Conservation (phyloP, 352 stramenopile genomes). For the Pythium volutum region DNA sequence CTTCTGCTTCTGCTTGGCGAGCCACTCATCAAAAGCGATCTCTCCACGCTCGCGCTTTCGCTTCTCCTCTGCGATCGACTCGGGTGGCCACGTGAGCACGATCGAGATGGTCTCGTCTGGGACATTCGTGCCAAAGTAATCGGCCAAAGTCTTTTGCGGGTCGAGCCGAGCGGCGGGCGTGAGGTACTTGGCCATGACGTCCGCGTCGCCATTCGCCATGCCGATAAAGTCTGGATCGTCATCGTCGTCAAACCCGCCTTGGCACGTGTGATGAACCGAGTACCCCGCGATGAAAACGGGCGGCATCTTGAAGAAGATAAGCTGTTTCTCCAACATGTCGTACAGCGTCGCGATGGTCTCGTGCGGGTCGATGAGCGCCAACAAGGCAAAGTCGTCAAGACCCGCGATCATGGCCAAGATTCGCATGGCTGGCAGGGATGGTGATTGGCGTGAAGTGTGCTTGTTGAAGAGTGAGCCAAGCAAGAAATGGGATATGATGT, state of each 20-base stretch:
- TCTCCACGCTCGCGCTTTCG: too few species aligned
- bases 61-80: too few species aligned
- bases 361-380: not conserved
- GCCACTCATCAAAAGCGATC: too few species aligned
- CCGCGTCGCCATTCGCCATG: not conserved
- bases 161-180: not conserved
- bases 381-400: not conserved
- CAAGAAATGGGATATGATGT: too few species aligned
- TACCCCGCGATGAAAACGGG: not conserved
- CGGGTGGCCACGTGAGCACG: too few species aligned
- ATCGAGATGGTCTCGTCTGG: too few species aligned
- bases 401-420: not conserved
- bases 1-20: too few species aligned
- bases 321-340: not conserved
- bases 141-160: not conserved
- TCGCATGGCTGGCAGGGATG: too few species aligned
- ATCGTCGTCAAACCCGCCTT: not conserved
- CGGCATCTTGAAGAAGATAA: not conserved
- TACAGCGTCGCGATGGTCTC: not conserved
- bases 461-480: too few species aligned
- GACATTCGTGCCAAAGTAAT: not conserved
- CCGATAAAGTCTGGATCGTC: not conserved
- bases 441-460: too few species aligned
- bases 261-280: not conserved
- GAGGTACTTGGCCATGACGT: not conserved